Base-by-base conservation (phyloP, 2,329 filamentous ascomycete species). In the Ceratocystis diversiconidia region DNA sequence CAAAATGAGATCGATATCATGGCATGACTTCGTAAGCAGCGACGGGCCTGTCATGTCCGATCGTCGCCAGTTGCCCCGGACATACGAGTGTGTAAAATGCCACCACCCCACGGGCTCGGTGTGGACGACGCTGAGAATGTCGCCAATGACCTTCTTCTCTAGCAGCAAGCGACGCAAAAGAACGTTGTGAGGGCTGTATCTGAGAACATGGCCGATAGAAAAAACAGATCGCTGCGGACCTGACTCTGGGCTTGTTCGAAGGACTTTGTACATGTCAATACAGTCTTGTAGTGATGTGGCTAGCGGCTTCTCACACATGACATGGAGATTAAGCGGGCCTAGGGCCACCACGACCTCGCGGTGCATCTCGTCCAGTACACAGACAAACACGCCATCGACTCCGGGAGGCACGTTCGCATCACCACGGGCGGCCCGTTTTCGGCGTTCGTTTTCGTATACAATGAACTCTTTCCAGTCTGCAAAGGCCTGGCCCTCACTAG, bases 31-130 rank as follows among this genome's bases (percentile, higher is more conserved):
- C 2, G 92, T 96, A 36, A 99, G 80, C 1, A 99, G 79, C 0
- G 89, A 92, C 5, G 86, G 92, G 28, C 82, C 92, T n/a, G 82
- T 86, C 4, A 78, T 86, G 0, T 84, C 86, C 69, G 90, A 85
- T 69, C 89, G 89, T 5, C 92, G 84, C 94, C 94, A 97, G 75
- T 97, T 96, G 17, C 94, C 94, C 59, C 89, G 83, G 44, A 97
- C 92, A 71, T 92, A 96, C 52, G 86, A 90, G 74, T 96, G 92
- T 0, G 88, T 81, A 73, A 95, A 97, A 74, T 97, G 94, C 90
- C 91, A 97, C 86, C 88, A 95, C 0, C 94, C 94, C 0, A 99
- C 87, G 0, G 94, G 94, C 74, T 97, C 94, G 0, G 90, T 94
- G 75, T 97, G 94, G 69, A 95, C 89, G 48, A 96, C 80, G 48